Evolutionary conservation across 345 rosid species (phyloP).

Genomic region (Physaria fendleri): DNA sequence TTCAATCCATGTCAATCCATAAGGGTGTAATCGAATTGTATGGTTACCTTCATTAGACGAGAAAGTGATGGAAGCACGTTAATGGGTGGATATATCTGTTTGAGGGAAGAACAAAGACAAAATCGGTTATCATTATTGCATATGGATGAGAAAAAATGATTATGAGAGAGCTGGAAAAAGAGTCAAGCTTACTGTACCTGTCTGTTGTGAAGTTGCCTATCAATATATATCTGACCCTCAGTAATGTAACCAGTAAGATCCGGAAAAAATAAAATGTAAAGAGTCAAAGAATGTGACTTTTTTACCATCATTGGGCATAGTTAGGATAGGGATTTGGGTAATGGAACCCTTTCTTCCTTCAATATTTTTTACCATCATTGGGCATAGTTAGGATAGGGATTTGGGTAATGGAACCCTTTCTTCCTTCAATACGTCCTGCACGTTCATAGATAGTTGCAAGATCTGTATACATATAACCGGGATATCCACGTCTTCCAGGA

Average conservation of each 20-base stretch:
- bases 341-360: slow-evolving; percentile 72
- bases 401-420: slow-evolving; percentile 88
- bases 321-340: slow-evolving; percentile 86
- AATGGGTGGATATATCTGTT: slow-evolving; percentile 90
- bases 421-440: slow-evolving; percentile 90
- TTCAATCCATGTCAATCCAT: too few relatives aligned
- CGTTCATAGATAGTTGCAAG: slow-evolving; percentile 91
- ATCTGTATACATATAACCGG: slow-evolving; percentile 97
- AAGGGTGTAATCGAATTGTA: background rate
- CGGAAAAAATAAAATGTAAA: slow-evolving; percentile 28
- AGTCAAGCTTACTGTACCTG: too few relatives aligned
- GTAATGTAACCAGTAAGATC: slow-evolving; percentile 96
- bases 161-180: too few relatives aligned
- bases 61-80: slow-evolving; percentile 87
- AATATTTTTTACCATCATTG: slow-evolving; percentile 55
- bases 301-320: slow-evolving; percentile 93
- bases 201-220: slow-evolving; percentile 24
- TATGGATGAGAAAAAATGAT: too few relatives aligned
- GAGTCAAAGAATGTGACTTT: background rate
- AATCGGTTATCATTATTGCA: too few relatives aligned
- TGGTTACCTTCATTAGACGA: slow-evolving; percentile 86
- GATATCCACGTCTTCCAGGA: slow-evolving; percentile 95
- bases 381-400: slow-evolving; percentile 96
- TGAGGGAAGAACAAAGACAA: background rate
- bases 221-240: slow-evolving; percentile 31